Evolutionary conservation across 352 stramenopile species (phyloP), one percentile per base, ranked within the genome.

Genomic region (Phytophthora podocarpi): DNA sequence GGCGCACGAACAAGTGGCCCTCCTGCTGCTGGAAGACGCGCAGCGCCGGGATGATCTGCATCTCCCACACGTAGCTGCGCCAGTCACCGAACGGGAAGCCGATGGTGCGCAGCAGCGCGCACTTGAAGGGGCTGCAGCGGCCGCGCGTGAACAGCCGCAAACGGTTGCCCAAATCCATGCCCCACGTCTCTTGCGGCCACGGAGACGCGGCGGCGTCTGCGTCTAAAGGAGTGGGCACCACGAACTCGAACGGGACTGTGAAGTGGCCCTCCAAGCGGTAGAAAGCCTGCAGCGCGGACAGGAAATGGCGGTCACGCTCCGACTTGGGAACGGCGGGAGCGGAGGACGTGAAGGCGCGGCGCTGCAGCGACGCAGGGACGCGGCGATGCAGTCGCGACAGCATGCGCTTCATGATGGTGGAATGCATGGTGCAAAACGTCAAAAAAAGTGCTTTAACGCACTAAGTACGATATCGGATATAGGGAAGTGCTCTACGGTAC

Each of bases 1-100:
- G 90, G 18, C 90, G 90, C 12, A 98, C 90, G 32, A 97, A 89
- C 24, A 98, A 69, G 67, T 98, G 91, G n/a, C 93, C 93, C 48
- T 97, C 80, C 5, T 91, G 60, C 31, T 92, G 62, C 43, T 91
- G 87, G 64, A 95, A 98, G 2, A 73, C 64, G 13, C 78, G 26
- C 9, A 98, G 77, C 9, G 90, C 89, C 46, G 77, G 78, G 41
- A 91, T 46, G n/a, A 87, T 74, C 52, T 90, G 81, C 66, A 79
- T 47, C 49, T 83, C 70, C 83, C 83, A 92, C 5, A 90, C 75
- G 59, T 92, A 92, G 24, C 50, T 81, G 47, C 70, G 74, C 83
- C 83, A 92, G 67, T 89, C 77, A 4, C 83, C 62, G 48, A 79
- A 83, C 32, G 79, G 78, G 36, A 92, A 92, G 20, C 79, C 83